A percentile compares a stretch with the other conserved stretches of the same genome.
Evolutionary conservation across 2,329 filamentous ascomycete species (phyloP).

Genomic region (Plectosphaerella plurivora): DNA sequence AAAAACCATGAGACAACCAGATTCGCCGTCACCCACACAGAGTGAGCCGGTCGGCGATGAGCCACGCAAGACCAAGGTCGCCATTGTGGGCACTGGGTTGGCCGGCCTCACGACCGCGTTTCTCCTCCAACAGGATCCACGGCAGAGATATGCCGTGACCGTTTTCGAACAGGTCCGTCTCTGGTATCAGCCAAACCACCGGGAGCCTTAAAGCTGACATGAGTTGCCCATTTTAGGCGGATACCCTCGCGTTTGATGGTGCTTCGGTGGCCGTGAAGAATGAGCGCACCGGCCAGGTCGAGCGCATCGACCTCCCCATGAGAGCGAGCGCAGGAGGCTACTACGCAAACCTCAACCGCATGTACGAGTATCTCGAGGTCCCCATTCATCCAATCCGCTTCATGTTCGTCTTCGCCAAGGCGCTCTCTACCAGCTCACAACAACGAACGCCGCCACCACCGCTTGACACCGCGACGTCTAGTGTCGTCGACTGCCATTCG

Average conservation of each 20-base stretch:
- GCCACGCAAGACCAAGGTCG: slow-evolving; percentile 12
- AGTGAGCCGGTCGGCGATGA: too few species aligned
- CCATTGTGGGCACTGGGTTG: slow-evolving; percentile 31
- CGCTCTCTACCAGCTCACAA: slow-evolving; percentile 6
- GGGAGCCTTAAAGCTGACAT: not conserved
- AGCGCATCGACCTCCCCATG: slow-evolving; percentile 34
- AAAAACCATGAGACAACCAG: too few species aligned
- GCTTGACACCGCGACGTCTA: too few species aligned
- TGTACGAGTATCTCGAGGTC: slow-evolving; percentile 52
- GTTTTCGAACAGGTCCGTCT: slow-evolving; percentile 30
- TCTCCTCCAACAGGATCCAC: slow-evolving; percentile 24
- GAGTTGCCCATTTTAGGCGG: slow-evolving; percentile 16
- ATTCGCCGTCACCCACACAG: too few species aligned
- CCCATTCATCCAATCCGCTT: slow-evolving; percentile 45
- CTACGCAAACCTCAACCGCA: slow-evolving; percentile 48
- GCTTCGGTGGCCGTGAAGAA: slow-evolving; percentile 31
- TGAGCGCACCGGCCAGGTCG: slow-evolving; percentile 18
- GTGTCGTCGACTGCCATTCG: not conserved
- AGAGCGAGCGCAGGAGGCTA: slow-evolving; percentile 36
- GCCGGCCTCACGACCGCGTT: slow-evolving; percentile 30
- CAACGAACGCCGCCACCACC: too few species aligned
- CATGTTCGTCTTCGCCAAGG: slow-evolving; percentile 45
- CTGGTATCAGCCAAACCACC: not conserved
- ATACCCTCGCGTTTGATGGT: slow-evolving; percentile 29
- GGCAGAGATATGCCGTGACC: slow-evolving; percentile 25